Percentiles rank a stretch among this genome's conserved stretches.
These are phyloP conservation scores for Hyaloscypha hepaticicola DNA, from an alignment of 495 filamentous ascomycete species.

Conservation along the genomic window DNA sequence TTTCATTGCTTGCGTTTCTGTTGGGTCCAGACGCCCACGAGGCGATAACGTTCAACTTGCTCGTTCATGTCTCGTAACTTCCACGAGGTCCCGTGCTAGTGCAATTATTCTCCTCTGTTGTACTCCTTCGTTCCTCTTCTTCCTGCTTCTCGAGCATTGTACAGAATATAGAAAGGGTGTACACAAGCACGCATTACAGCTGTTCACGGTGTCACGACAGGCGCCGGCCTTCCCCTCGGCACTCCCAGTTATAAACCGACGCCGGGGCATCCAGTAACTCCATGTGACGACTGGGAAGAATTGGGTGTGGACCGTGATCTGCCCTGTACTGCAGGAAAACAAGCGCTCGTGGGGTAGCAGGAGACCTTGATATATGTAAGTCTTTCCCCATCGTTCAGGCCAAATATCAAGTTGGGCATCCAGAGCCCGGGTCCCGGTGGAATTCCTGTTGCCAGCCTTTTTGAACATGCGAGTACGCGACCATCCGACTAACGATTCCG, in stretches of 20 bases:
- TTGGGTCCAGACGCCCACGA: conserved; percentile 30
- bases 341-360: conserved; percentile 28
- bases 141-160: conserved; percentile 11
- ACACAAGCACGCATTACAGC: conserved; percentile 18
- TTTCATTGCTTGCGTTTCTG: conserved; percentile 17
- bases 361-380: conserved; percentile 28
- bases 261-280: conserved; percentile 26
- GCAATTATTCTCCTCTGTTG: conserved; percentile 25
- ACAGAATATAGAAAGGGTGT: conserved; percentile 1
- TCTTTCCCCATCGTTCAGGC: conserved; percentile 12
- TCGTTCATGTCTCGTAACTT: conserved; percentile 24
- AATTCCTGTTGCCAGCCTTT: conserved; percentile 18
- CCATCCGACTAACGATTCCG: conserved; percentile 29
- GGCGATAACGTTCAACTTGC: conserved; percentile 20
- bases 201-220: conserved; percentile 17
- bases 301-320: conserved; percentile 33
- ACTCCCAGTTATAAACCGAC: conserved; percentile 16
- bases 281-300: conserved; percentile 32
- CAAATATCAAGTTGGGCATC: conserved; percentile 14
- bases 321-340: conserved; percentile 34
- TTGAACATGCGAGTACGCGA: conserved; percentile 24
- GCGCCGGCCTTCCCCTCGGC: conserved; percentile 18
- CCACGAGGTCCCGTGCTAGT: conserved; percentile 33
- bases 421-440: conserved; percentile 18
- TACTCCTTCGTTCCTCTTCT: conserved; percentile 25